Base-by-base conservation (phyloP, 805 yeast species). In the Sungouiella blattae region DNA sequence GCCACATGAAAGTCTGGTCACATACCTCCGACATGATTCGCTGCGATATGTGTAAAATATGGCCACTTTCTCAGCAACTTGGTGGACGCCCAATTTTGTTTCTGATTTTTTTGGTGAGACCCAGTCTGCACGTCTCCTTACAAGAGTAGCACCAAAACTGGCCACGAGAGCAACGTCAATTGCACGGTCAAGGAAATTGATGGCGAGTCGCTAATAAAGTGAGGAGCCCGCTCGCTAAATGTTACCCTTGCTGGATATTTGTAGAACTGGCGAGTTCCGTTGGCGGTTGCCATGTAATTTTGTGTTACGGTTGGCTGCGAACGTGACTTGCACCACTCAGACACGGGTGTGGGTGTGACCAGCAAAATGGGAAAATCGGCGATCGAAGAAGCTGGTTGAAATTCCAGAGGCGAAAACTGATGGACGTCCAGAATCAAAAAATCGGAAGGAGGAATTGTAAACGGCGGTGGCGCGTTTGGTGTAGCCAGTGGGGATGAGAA, bases 1-100 rank as follows among this genome's bases (percentile, higher is more conserved):
- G n/a, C n/a, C n/a, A n/a, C n/a, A n/a, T n/a, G n/a, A n/a, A n/a
- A n/a, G n/a, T n/a, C n/a, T n/a, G 15, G 25, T n/a, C 13, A 49
- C 55, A 40, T 50, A 50, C 55, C 46, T 50, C 55, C 29, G 55
- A 45, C 55, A 50, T 50, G 20, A 9, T 20, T 15, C 30, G 21
- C 22, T n/a, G 16, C 6, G 13, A 24, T 9, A 6, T 14, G 28
- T 28, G 30, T 16, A 18, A 18, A 4, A 16, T n/a, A n/a, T n/a
- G n/a, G n/a, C n/a, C n/a, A n/a, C n/a, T n/a, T n/a, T n/a, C n/a
- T n/a, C n/a, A n/a, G n/a, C n/a, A n/a, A n/a, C n/a, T n/a, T n/a
- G n/a, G n/a, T n/a, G n/a, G n/a, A 8, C 17, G 28, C 28, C 28
- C 28, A 15, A 15, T 26, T 26, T 26, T 26, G 9, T n/a, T n/a